Conservation (phyloP, 2,329 filamentous ascomycete species). For the Bipolaris cookei region DNA sequence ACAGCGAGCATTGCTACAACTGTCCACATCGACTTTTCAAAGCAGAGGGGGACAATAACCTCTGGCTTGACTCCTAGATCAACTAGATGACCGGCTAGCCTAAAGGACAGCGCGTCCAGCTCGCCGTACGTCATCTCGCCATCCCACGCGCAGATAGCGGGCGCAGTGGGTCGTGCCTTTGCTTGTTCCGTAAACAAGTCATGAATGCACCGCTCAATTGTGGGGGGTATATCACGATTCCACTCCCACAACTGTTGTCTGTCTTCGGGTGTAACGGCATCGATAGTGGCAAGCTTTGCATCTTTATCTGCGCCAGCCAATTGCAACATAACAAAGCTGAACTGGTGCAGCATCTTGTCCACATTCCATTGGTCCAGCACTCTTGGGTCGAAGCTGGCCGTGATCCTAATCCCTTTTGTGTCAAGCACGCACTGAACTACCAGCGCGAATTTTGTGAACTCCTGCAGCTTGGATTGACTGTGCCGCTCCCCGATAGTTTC, state of each 20-base stretch:
- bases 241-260: neutral
- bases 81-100: constrained; percentile 15
- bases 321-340: constrained; percentile 24
- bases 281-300: neutral
- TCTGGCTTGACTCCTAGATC: constrained; percentile 14
- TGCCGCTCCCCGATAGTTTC: constrained; percentile 8
- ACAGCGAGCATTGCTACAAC: constrained; percentile 50
- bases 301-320: neutral
- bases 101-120: neutral
- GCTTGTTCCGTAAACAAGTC: constrained; percentile 18
- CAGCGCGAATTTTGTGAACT: constrained; percentile 6
- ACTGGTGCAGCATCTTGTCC: constrained; percentile 16
- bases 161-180: constrained; percentile 13
- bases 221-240: neutral
- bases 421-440: neutral
- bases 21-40: constrained; percentile 33
- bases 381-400: constrained; percentile 20
- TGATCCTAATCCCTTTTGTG: constrained; percentile 20
- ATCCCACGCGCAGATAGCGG: constrained; percentile 28
- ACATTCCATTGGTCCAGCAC: constrained; percentile 13
- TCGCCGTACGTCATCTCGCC: constrained; percentile 6
- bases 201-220: constrained; percentile 18
- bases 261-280: neutral
- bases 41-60: constrained; percentile 27
- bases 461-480: constrained; percentile 15